A percentile compares a stretch with the other conserved stretches of the same genome.
Evolutionary conservation across 129 eudicot species (phyloP).

Genomic region (Artemisia argyi): DNA sequence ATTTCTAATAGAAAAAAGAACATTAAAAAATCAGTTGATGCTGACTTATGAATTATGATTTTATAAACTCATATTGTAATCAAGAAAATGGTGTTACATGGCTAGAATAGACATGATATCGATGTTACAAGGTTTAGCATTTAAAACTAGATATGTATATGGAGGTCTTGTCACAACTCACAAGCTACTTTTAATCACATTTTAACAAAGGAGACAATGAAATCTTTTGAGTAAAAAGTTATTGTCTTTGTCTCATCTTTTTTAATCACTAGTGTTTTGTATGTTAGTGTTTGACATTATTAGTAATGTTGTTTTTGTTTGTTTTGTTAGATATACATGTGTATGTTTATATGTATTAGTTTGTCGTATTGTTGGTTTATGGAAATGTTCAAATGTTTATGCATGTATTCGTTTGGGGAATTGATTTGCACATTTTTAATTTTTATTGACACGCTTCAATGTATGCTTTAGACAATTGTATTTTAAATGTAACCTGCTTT

Average conservation of each 20-base stretch:
- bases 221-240: background rate
- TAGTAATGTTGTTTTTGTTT: background rate
- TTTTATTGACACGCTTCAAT: too few relatives aligned
- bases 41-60: too few relatives aligned
- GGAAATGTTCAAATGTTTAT: background rate
- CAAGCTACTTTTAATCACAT: background rate
- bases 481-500: too few relatives aligned
- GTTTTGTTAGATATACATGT: background rate
- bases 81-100: background rate
- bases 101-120: background rate
- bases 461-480: too few relatives aligned
- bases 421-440: too few relatives aligned
- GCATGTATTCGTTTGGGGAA: too few relatives aligned
- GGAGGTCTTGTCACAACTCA: background rate
- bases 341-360: background rate
- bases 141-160: background rate
- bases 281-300: background rate
- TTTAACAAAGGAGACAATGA: background rate
- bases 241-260: background rate
- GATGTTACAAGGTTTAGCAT: background rate
- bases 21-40: too few relatives aligned
- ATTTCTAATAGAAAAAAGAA: too few relatives aligned
- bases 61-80: background rate
- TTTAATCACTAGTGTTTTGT: slow-evolving; percentile 6
- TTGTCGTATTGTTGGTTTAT: background rate